phyloP scores from a whole-genome alignment of 176 grass and related monocot species.

The Ensete ventricosum region DNA sequence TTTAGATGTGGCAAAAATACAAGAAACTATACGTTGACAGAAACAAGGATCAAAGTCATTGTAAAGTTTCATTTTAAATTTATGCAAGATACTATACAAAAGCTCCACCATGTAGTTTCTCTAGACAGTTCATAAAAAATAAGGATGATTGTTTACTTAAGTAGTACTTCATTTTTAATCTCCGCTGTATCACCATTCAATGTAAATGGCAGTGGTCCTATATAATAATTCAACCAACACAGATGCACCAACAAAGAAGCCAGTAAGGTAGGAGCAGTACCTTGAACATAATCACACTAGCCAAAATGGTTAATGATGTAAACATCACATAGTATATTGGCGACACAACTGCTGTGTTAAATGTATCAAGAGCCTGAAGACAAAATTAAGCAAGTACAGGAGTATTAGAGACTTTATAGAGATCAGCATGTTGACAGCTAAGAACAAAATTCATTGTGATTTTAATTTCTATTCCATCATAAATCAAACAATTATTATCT shows the following conservation, averaged over 20 bases:
- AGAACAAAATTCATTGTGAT: neutral
- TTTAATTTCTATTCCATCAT: neutral
- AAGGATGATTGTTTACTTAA: too few relatives aligned
- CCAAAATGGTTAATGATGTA: constrained; percentile 78
- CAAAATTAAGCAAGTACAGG: constrained; percentile 9
- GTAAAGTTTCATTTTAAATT: too few relatives aligned
- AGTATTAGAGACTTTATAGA: neutral
- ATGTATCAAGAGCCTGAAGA: constrained; percentile 68
- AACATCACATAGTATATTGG: constrained; percentile 94
- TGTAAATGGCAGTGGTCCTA: neutral
- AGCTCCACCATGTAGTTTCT: too few relatives aligned
- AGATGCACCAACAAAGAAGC: neutral
- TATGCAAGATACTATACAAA: too few relatives aligned
- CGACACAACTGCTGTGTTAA: constrained; percentile 81
- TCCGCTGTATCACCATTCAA: neutral
- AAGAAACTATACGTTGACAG: too few relatives aligned
- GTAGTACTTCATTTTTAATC: too few relatives aligned
- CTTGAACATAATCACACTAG: constrained; percentile 88
- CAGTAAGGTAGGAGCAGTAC: constrained; percentile 24
- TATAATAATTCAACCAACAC: neutral
- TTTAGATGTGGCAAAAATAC: too few relatives aligned
- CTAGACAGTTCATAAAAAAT: too few relatives aligned
- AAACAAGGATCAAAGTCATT: too few relatives aligned
- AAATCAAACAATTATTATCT: neutral
- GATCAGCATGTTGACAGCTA: neutral